These are phyloP conservation scores for Penicillium hordei DNA, from an alignment of 2,329 filamentous ascomycete genomes.

Conservation along the genomic window DNA sequence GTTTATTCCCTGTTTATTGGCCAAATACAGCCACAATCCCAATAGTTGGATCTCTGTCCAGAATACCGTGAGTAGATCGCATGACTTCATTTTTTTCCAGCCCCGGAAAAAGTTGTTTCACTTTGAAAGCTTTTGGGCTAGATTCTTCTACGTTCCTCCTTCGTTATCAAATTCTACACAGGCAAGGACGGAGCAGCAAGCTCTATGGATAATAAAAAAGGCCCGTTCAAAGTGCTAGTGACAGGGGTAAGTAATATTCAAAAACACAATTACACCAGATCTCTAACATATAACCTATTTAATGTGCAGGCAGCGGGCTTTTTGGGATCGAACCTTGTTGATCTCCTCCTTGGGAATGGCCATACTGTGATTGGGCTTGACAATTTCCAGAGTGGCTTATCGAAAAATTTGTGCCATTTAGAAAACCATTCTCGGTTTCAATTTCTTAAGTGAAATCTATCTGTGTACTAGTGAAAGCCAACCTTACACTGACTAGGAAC, in stretches of 20 bases:
- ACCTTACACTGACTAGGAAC: background rate
- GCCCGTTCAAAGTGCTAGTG: background rate
- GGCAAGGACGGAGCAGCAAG: background rate
- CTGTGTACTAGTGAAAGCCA: too few relatives aligned
- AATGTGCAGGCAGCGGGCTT: slow-evolving; percentile 17
- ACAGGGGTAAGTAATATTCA: background rate
- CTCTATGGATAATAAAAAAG: background rate
- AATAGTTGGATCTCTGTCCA: background rate
- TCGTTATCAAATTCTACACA: background rate
- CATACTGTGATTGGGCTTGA: slow-evolving; percentile 17
- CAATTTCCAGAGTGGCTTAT: slow-evolving; percentile 17
- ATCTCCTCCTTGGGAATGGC: slow-evolving; percentile 15
- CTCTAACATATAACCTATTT: background rate
- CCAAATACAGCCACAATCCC: background rate
- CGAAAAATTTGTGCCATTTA: slow-evolving; percentile 13
- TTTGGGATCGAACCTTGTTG: slow-evolving; percentile 19
- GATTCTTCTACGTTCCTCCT: background rate
- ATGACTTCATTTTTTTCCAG: background rate
- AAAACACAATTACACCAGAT: background rate
- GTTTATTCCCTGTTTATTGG: background rate
- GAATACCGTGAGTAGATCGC: background rate
- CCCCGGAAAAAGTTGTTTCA: background rate
- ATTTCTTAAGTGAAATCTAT: slow-evolving; percentile 5
- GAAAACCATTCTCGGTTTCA: slow-evolving; percentile 10
- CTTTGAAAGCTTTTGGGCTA: background rate